These are phyloP conservation scores for Colletotrichum destructivum DNA, from an alignment of 2,329 filamentous ascomycete genomes.

Conservation along the genomic window DNA sequence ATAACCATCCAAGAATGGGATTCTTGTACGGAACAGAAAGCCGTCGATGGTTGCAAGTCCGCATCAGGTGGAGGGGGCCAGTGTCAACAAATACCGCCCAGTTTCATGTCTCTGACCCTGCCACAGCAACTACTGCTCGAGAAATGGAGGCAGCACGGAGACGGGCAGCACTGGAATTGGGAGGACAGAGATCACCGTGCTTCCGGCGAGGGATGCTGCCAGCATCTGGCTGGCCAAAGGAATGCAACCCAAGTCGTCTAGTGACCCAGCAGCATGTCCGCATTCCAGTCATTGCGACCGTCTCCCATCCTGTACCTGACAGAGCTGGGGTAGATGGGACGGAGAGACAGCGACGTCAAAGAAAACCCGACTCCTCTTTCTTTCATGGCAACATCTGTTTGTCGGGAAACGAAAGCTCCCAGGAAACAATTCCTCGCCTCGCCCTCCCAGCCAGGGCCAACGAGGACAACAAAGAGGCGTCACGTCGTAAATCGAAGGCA, in stretches of 20 bases:
- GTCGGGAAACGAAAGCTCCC: conserved; percentile 23
- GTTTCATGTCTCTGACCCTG: conserved; percentile 37
- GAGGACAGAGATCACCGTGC: conserved; percentile 38
- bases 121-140: conserved; percentile 39
- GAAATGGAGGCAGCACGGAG: conserved; percentile 38
- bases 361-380: conserved; percentile 11
- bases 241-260: conserved; percentile 40
- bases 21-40: conserved; percentile 42
- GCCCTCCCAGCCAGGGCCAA: conserved; percentile 19
- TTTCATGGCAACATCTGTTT: conserved; percentile 28
- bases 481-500: conserved; percentile 7
- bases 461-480: conserved; percentile 26
- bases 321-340: conserved; percentile 27
- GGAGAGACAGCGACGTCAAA: conserved; percentile 30
- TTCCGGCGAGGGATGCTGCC: conserved; percentile 36
- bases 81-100: conserved; percentile 43
- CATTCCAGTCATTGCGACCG: conserved; percentile 36
- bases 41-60: conserved; percentile 41
- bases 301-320: conserved; percentile 15
- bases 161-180: conserved; percentile 35
- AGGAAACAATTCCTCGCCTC: conserved; percentile 21
- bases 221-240: conserved; percentile 32
- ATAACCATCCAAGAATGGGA: conserved; percentile 41
- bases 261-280: conserved; percentile 39
- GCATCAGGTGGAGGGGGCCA: conserved; percentile 30